Conservation (phyloP, 768 basidiomycete species). For the Paxillus rubicundulus region DNA sequence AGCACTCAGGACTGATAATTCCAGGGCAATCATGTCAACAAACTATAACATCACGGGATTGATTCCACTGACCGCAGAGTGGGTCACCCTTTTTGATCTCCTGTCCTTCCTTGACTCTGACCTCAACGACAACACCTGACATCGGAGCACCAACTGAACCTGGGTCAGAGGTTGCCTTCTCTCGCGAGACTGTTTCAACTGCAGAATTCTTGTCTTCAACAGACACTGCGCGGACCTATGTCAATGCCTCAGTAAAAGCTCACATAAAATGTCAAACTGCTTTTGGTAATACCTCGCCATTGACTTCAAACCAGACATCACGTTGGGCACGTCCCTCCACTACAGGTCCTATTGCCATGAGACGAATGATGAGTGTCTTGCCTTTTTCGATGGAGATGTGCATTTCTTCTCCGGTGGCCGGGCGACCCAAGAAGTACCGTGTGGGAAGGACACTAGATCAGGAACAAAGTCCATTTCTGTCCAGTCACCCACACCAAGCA, state of each 20-base stretch:
- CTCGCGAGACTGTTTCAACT: conserved; percentile 89
- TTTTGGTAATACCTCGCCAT: conserved; percentile 70
- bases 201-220: conserved; percentile 98
- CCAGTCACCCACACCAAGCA: conserved; percentile 1
- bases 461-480: conserved; percentile 13
- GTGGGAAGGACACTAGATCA: conserved; percentile 84
- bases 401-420: conserved; percentile 93
- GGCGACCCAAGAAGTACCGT: conserved; percentile 94
- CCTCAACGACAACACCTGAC: conserved; percentile 98
- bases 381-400: conserved; percentile 94
- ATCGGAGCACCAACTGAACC: conserved; percentile 97
- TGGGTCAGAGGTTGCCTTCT: conserved; percentile 91
- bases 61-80: conserved; percentile 66
- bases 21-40: conserved; percentile 13
- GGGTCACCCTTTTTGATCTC: conserved; percentile 99
- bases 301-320: conserved; percentile 98
- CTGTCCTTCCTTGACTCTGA: conserved; percentile 95
- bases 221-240: conserved; percentile 86
- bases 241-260: conserved; percentile 16
- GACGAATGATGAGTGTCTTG: conserved; percentile 93
- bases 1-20: conserved; percentile 75
- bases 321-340: conserved; percentile 89
- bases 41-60: conserved; percentile 20
- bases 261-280: conserved; percentile 5
- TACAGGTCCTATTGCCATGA: conserved; percentile 94